Evolutionary conservation across 495 filamentous ascomycete genomes (phyloP).

Genomic region (Penicillium lividum): DNA sequence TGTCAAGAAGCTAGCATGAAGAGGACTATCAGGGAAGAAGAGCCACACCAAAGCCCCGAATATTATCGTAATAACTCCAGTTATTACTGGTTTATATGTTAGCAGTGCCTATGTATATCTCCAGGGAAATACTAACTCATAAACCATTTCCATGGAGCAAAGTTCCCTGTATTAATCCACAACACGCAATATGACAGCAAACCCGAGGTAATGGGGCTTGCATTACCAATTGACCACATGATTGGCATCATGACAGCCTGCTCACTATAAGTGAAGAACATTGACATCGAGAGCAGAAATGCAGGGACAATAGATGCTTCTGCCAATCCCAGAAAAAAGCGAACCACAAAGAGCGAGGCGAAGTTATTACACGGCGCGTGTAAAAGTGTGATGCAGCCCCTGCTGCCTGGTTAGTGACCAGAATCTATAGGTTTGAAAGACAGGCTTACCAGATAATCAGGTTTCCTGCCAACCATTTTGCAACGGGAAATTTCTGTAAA

Average conservation of each 20-base stretch:
- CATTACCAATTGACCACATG: constrained; percentile 44
- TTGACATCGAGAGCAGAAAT: constrained; percentile 41
- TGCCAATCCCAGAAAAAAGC: constrained; percentile 41
- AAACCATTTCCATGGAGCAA: constrained; percentile 44
- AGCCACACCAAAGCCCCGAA: constrained; percentile 52
- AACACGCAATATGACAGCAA: constrained; percentile 43
- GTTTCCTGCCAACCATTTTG: constrained; percentile 41
- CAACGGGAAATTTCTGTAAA: constrained; percentile 42
- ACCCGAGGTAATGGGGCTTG: constrained; percentile 44
- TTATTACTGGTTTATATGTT: constrained; percentile 29
- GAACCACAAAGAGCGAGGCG: constrained; percentile 40
- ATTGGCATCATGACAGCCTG: constrained; percentile 45
- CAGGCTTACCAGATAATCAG: constrained; percentile 33
- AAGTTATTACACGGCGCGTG: constrained; percentile 42
- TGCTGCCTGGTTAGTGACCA: background rate
- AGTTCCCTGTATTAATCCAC: constrained; percentile 41
- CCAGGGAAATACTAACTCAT: constrained; percentile 25
- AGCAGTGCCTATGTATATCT: background rate
- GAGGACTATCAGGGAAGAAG: constrained; percentile 58
- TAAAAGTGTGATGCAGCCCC: constrained; percentile 39
- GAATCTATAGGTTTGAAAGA: background rate
- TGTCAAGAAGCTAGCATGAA: constrained; percentile 56
- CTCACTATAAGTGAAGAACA: constrained; percentile 48
- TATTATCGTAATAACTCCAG: constrained; percentile 50
- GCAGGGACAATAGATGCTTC: constrained; percentile 45